phyloP scores from a whole-genome alignment of 192 early-diverging fungal genomes.

The Backusella morwellensis region DNA sequence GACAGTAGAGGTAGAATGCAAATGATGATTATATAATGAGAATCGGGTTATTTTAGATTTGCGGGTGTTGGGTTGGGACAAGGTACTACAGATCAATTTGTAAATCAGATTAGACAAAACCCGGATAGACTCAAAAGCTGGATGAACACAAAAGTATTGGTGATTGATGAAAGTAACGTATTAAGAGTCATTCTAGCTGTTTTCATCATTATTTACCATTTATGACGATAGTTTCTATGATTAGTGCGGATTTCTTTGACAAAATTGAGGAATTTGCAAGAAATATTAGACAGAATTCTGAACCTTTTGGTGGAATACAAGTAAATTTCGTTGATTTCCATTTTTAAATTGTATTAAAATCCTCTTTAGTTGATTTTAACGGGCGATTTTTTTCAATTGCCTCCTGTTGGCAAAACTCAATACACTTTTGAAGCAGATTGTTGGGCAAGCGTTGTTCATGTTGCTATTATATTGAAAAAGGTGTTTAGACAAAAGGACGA shows the following conservation, averaged over 20 bases:
- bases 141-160: conserved; percentile 53
- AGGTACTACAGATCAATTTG: conserved; percentile 19
- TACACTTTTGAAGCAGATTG: conserved; percentile 64
- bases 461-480: conserved; percentile 63
- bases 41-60: conserved; percentile 39
- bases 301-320: conserved; percentile 77
- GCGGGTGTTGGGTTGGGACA: conserved; percentile 58
- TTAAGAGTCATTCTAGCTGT: not conserved
- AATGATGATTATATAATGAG: not conserved
- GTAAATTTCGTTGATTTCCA: conserved; percentile 22
- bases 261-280: conserved; percentile 67
- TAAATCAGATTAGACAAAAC: conserved; percentile 19
- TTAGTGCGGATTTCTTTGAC: conserved; percentile 67
- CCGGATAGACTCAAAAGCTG: conserved; percentile 43
- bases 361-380: conserved; percentile 44
- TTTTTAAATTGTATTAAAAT: not conserved
- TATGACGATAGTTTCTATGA: conserved; percentile 61
- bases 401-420: conserved; percentile 57
- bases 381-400: conserved; percentile 80
- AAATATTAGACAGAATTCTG: conserved; percentile 30
- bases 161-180: conserved; percentile 66
- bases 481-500: conserved; percentile 83
- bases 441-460: conserved; percentile 51
- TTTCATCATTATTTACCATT: not conserved
- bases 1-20: no score